Percentiles rank a stretch among this genome's conserved stretches.
Evolutionary conservation across 345 rosid genomes (phyloP).

Genomic region (Cardamine chenopodiifolia): DNA sequence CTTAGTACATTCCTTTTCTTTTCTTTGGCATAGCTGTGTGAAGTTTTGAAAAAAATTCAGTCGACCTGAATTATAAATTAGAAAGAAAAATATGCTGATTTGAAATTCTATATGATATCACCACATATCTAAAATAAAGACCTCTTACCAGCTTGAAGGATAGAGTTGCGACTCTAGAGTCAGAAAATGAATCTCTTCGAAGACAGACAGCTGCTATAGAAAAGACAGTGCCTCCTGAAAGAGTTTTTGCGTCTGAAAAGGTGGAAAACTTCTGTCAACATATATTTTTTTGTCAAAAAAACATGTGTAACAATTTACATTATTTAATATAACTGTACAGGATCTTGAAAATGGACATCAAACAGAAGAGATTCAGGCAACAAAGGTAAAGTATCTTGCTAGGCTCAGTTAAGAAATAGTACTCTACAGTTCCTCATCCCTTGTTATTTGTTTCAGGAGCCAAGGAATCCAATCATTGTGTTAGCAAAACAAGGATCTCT

Average conservation of each 20-base stretch:
- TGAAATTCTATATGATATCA: conserved; percentile 4
- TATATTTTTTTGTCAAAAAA: neutral
- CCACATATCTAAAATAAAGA: conserved; percentile 4
- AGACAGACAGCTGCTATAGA: conserved; percentile 40
- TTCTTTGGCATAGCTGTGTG: conserved; percentile 7
- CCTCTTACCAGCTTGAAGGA: conserved; percentile 48
- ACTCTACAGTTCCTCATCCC: conserved; percentile 23
- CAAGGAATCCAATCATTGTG: conserved; percentile 41
- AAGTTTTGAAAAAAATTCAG: neutral
- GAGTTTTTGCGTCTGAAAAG: conserved; percentile 40
- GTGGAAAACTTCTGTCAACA: conserved; percentile 31
- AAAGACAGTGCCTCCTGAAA: conserved; percentile 43
- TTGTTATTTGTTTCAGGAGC: conserved; percentile 46
- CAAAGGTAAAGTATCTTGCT: conserved; percentile 40
- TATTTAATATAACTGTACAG: conserved; percentile 44
- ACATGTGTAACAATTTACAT: neutral
- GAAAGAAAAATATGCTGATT: neutral
- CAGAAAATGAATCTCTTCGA: conserved; percentile 57
- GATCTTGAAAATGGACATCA: conserved; percentile 50
- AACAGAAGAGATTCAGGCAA: conserved; percentile 44
- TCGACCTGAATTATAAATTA: neutral
- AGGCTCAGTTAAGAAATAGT: conserved; percentile 18
- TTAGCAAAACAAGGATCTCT: conserved; percentile 57
- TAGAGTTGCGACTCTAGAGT: conserved; percentile 49
- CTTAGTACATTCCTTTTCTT: conserved; percentile 15